phyloP scores from a whole-genome alignment of 202 grass and related monocot genomes.

The Elaeis oleifera region DNA sequence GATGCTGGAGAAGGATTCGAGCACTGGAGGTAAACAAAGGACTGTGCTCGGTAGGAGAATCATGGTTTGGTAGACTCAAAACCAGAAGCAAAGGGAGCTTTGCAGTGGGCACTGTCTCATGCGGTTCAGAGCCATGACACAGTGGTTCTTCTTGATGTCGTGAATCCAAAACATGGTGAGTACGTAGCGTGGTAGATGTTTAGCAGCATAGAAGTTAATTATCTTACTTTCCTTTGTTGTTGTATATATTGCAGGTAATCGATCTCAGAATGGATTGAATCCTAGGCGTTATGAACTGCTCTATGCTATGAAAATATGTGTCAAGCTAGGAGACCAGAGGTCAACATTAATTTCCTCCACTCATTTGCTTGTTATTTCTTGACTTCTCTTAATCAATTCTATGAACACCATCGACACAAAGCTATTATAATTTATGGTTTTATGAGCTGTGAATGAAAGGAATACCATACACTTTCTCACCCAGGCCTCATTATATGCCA shows the following conservation, averaged over 20 bases:
- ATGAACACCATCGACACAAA: too few species aligned
- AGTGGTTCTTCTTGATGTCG: conserved; percentile 41
- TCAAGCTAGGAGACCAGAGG: conserved; percentile 47
- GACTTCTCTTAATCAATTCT: too few species aligned
- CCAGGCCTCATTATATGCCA: too few species aligned
- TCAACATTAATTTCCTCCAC: not conserved
- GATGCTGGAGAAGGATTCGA: too few species aligned
- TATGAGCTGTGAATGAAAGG: too few species aligned
- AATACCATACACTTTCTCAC: too few species aligned
- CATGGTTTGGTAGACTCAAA: conserved; percentile 14
- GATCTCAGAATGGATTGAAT: not conserved
- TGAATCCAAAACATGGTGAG: conserved; percentile 23
- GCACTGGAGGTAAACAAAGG: conserved; percentile 1
- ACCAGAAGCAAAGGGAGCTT: conserved; percentile 37
- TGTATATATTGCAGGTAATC: not conserved
- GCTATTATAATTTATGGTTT: too few species aligned
- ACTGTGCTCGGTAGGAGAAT: conserved; percentile 26
- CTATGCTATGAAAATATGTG: conserved; percentile 35
- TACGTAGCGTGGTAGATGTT: not conserved
- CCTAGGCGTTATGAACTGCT: conserved; percentile 22
- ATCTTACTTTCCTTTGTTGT: too few species aligned
- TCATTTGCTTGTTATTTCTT: too few species aligned
- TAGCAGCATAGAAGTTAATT: too few species aligned
- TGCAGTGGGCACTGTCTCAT: conserved; percentile 50
- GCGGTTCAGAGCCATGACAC: conserved; percentile 39